Evolutionary conservation across 306 rosid species (phyloP), one percentile per base, ranked within the genome.

Genomic region (Vigna mungo): DNA sequence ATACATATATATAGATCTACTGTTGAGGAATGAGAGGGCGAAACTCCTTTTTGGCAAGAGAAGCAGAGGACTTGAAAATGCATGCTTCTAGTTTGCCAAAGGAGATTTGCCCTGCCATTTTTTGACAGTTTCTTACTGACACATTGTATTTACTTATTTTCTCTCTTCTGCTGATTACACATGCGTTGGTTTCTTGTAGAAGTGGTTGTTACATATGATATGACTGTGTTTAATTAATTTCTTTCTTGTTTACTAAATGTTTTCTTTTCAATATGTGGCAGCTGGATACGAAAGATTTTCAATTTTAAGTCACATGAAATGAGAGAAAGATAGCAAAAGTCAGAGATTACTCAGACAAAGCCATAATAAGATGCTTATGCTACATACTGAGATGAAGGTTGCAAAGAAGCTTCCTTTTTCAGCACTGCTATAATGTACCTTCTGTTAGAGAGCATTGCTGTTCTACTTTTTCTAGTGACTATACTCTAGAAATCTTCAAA

Each of bases 51-150:
- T 81, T 86, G 96, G 95, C 93, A 91, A 78, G 64, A 72, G 72
- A 66, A 75, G 69, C 25, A 71, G 53, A 68, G 54, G 74, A 67
- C 66, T 65, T 71, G 15, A 76, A 17, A 44, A 37, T 72, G 81
- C 71, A 48, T 73, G 39, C 51, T 80, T 69, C 89, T 76, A 46
- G 53, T 87, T 79, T 71, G 96, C 97, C 96, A 91, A 93, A 91
- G 98, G 91, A 93, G 93, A 91, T 86, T 90, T 91, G 98, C 90
- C 92, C 98, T 88, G 93, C 92, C 86, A 90, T 90, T 87, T 62
- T 75, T 76, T 27, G 4, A 79, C 59, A 82, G 86, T 58, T 71
- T 71, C 16, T 53, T 1, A 34, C 34, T 23, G 30, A 46, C 1
- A 0, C 46, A 20, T 36, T 58, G 15, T 23, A 25, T 11, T 36